phyloP scores from a whole-genome alignment of 805 yeast genomes.

The Wickerhamiella qilinensis region DNA sequence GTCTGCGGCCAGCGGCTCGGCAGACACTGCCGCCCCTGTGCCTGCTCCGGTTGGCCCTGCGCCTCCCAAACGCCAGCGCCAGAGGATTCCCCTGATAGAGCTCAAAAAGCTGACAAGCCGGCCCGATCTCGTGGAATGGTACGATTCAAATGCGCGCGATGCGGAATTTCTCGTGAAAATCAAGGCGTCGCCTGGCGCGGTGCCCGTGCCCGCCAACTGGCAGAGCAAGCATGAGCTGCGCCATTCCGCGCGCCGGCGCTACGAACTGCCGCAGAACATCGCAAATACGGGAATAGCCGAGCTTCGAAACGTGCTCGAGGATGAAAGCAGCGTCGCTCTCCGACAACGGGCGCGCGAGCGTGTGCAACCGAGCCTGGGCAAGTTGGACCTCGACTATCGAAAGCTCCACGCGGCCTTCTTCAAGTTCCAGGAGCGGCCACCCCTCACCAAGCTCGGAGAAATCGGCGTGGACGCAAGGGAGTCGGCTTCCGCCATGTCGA shows the following conservation, averaged over 20 bases:
- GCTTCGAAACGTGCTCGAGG: slow-evolving; percentile 49
- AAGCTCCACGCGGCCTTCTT: slow-evolving; percentile 76
- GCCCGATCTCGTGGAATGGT: slow-evolving; percentile 77
- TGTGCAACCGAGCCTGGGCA: slow-evolving; percentile 80
- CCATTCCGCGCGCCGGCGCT: slow-evolving; percentile 36
- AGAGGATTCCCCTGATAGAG: slow-evolving; percentile 48
- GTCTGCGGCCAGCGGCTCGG: background rate
- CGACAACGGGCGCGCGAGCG: slow-evolving; percentile 65
- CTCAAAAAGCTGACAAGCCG: slow-evolving; percentile 42
- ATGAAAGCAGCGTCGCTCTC: slow-evolving; percentile 34
- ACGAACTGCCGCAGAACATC: slow-evolving; percentile 63
- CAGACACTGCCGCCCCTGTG: background rate
- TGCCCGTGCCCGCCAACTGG: slow-evolving; percentile 82
- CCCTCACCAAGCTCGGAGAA: slow-evolving; percentile 57
- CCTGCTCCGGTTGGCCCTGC: background rate
- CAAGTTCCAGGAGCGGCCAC: slow-evolving; percentile 62
- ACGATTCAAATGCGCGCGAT: slow-evolving; percentile 69
- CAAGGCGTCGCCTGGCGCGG: slow-evolving; percentile 47
- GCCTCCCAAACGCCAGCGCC: slow-evolving; percentile 24
- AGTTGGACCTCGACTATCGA: slow-evolving; percentile 71
- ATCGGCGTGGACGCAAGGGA: slow-evolving; percentile 67
- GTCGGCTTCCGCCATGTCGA: slow-evolving; percentile 26
- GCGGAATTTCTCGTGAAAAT: slow-evolving; percentile 50
- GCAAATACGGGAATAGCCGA: slow-evolving; percentile 71
- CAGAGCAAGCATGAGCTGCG: slow-evolving; percentile 52